These are phyloP conservation scores for Ophiostoma perfectum DNA, from an alignment of 2,329 filamentous ascomycete species.

Conservation along the genomic window DNA sequence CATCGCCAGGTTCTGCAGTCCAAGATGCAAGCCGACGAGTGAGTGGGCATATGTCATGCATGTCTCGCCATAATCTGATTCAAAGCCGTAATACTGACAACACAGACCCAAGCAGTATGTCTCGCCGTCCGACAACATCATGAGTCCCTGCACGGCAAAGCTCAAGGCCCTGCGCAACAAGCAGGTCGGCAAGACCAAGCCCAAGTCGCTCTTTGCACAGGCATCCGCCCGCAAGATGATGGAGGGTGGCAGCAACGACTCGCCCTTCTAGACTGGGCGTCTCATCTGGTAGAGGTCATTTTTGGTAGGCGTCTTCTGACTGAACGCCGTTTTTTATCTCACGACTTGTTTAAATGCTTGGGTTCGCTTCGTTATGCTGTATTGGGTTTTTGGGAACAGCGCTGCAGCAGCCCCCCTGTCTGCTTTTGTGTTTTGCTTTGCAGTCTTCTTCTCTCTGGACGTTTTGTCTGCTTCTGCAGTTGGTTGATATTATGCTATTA, in stretches of 20 bases:
- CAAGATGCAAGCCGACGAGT: conserved; percentile 65
- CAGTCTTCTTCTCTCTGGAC: background rate
- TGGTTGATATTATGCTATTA: background rate
- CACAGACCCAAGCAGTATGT: conserved; percentile 49
- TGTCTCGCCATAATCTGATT: background rate
- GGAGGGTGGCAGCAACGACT: conserved; percentile 36
- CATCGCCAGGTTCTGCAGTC: conserved; percentile 69
- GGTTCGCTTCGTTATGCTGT: too few relatives aligned
- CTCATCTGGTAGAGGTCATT: background rate
- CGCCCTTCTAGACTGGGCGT: conserved; percentile 15
- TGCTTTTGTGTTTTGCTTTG: background rate
- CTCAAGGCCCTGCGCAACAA: conserved; percentile 74
- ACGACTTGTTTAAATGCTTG: background rate
- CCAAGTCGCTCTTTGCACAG: conserved; percentile 63
- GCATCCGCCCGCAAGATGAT: conserved; percentile 57
- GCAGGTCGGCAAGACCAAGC: conserved; percentile 69
- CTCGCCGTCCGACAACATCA: conserved; percentile 82
- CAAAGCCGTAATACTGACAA: background rate
- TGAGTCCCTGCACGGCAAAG: conserved; percentile 81
- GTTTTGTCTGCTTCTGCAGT: background rate
- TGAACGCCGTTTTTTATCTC: background rate
- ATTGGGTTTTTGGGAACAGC: too few relatives aligned
- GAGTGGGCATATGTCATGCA: conserved; percentile 33
- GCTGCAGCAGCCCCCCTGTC: too few relatives aligned
- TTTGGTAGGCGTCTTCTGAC: background rate